A percentile compares a stretch with the other conserved stretches of the same genome.
phyloP scores from a whole-genome alignment of 768 basidiomycete species.

The Termitomyces sp. region DNA sequence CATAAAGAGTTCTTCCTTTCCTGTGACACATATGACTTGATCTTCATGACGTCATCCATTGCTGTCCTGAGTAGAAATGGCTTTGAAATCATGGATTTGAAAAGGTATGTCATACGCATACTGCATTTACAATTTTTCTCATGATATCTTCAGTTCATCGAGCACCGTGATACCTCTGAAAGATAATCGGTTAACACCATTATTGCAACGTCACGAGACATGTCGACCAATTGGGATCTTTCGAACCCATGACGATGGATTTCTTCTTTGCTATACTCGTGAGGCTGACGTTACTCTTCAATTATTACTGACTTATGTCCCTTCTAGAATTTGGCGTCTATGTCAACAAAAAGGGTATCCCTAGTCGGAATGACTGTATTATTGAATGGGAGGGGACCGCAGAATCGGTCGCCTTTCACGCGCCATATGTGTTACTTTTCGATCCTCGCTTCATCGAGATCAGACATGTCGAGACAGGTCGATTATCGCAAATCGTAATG shows the following conservation, averaged over 20 bases:
- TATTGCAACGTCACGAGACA: slow-evolving; percentile 77
- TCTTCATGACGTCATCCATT: slow-evolving; percentile 89
- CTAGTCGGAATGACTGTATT: slow-evolving; percentile 59
- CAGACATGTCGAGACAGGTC: slow-evolving; percentile 74
- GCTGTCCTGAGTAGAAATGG: slow-evolving; percentile 90
- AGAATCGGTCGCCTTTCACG: slow-evolving; percentile 83
- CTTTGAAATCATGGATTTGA: slow-evolving; percentile 96
- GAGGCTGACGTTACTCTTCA: slow-evolving; percentile 11
- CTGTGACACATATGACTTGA: slow-evolving; percentile 79
- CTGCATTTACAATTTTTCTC: background rate
- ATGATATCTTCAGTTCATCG: slow-evolving; percentile 47
- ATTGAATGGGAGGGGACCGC: slow-evolving; percentile 96
- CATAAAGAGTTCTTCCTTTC: slow-evolving; percentile 88
- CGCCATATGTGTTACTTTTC: slow-evolving; percentile 84
- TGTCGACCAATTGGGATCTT: slow-evolving; percentile 88
- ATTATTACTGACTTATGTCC: slow-evolving; percentile 5
- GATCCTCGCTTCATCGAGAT: slow-evolving; percentile 90
- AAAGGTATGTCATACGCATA: slow-evolving; percentile 58
- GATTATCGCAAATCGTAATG: slow-evolving; percentile 75
- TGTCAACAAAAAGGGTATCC: slow-evolving; percentile 88
- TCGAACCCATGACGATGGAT: slow-evolving; percentile 80
- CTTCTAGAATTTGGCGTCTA: slow-evolving; percentile 84
- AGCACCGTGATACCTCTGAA: slow-evolving; percentile 86
- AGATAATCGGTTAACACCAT: slow-evolving; percentile 50
- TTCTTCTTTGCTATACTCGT: slow-evolving; percentile 88